A percentile compares a stretch with the other conserved stretches of the same genome.
phyloP scores from a whole-genome alignment of 2,329 filamentous ascomycete species.

The Penicillium sp. region DNA sequence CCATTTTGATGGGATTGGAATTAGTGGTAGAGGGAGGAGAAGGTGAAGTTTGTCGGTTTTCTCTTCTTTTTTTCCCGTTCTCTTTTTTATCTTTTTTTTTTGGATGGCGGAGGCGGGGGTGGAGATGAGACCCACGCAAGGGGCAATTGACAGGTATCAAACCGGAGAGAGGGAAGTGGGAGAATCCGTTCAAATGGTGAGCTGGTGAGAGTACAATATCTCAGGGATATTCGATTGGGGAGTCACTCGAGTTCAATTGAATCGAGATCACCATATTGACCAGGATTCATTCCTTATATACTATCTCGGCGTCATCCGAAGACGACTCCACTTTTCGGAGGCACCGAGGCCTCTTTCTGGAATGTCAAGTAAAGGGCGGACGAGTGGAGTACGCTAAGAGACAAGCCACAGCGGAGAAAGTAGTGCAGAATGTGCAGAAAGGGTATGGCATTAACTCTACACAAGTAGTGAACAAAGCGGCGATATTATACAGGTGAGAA shows the following conservation, averaged over 20 bases:
- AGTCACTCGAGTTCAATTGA: too few species aligned
- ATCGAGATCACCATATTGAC: too few species aligned
- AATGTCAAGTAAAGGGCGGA: background rate
- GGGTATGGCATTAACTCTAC: slow-evolving; percentile 15
- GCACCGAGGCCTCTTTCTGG: background rate
- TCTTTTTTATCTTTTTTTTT: background rate
- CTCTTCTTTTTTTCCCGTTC: background rate
- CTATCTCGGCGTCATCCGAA: background rate
- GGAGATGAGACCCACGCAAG: background rate
- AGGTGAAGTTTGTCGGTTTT: background rate
- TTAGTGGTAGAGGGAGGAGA: background rate
- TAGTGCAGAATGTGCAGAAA: background rate
- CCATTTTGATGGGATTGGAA: slow-evolving; percentile 27
- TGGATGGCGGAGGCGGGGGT: background rate
- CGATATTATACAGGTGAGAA: slow-evolving; percentile 5
- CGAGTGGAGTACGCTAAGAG: background rate
- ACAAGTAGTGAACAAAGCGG: slow-evolving; percentile 18
- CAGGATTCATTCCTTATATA: too few species aligned
- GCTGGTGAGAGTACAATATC: too few species aligned
- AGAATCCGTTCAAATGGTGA: too few species aligned
- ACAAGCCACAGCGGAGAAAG: too few species aligned
- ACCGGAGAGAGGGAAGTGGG: too few species aligned
- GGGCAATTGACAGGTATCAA: background rate
- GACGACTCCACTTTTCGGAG: background rate
- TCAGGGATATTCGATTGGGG: too few species aligned